Evolutionary conservation across 768 basidiomycete genomes (phyloP).

Genomic region (Mrakia hoshinonis): DNA sequence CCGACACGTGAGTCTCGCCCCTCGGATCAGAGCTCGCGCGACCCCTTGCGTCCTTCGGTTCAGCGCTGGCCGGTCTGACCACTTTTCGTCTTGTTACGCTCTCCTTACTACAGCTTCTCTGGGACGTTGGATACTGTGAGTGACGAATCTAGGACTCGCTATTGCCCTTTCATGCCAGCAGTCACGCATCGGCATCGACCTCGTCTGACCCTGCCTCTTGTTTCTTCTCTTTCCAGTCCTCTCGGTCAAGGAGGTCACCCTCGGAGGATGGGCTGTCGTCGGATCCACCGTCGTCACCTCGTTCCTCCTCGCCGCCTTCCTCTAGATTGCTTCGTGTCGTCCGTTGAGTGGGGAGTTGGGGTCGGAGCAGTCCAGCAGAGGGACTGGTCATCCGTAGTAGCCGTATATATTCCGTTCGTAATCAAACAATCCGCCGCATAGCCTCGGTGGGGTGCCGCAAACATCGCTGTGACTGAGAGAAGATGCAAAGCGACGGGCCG

Average conservation of each 20-base stretch:
- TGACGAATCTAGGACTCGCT: too few relatives aligned
- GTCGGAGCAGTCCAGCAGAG: background rate
- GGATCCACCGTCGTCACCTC: conserved; percentile 23
- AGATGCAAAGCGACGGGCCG: too few relatives aligned
- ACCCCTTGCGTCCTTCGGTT: too few relatives aligned
- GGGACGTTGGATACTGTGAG: conserved; percentile 86
- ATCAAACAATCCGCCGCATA: too few relatives aligned
- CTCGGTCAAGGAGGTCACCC: conserved; percentile 26
- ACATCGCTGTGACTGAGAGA: too few relatives aligned
- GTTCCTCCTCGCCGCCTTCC: conserved; percentile 3
- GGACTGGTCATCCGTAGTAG: background rate
- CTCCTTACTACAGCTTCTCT: conserved; percentile 39
- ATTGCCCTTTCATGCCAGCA: conserved; percentile 13
- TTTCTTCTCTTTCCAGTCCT: conserved; percentile 17
- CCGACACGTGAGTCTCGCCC: conserved; percentile 54
- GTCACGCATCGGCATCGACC: background rate
- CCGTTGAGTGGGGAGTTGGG: background rate
- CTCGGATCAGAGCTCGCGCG: too few relatives aligned
- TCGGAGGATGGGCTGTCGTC: conserved; percentile 23
- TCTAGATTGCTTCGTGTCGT: background rate
- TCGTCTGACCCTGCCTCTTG: background rate
- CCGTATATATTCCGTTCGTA: too few relatives aligned
- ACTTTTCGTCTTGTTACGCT: too few relatives aligned
- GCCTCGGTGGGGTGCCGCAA: too few relatives aligned
- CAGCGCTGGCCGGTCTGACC: too few relatives aligned